Percentiles rank a stretch among this genome's conserved stretches.
Conservation (phyloP, 257 asterid genomes). For the Nicotiana paniculata region DNA sequence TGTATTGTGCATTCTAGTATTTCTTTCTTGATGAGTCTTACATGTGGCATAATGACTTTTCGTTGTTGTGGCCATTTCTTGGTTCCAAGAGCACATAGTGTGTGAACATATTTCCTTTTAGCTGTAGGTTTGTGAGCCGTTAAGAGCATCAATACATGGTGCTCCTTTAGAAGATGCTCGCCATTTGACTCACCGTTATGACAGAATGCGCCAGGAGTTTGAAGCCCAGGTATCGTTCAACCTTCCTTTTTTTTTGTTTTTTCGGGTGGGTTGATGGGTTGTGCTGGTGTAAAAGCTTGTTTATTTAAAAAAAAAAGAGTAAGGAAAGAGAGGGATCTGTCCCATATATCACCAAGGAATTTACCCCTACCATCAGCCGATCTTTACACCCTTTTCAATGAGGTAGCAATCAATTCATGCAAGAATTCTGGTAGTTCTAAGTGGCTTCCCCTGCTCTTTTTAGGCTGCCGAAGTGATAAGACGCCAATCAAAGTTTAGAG, state of each 20-base stretch:
- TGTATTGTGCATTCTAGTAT: neutral
- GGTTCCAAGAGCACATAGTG: neutral
- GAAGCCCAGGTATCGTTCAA: constrained; percentile 63
- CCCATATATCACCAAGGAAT: neutral
- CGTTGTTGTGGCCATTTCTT: neutral
- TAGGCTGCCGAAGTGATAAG: constrained; percentile 89
- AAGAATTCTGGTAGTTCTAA: constrained; percentile 2
- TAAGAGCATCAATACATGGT: constrained; percentile 56
- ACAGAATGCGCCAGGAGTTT: constrained; percentile 78
- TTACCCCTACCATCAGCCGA: neutral
- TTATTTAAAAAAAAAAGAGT: neutral
- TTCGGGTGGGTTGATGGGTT: neutral
- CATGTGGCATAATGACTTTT: neutral
- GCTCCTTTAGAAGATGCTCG: constrained; percentile 99
- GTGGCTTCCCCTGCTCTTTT: constrained; percentile 9
- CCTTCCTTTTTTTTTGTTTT: neutral
- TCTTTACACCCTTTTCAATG: neutral
- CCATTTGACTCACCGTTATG: constrained; percentile 76
- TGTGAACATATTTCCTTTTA: constrained; percentile 6
- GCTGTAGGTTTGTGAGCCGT: constrained; percentile 75
- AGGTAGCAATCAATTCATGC: neutral
- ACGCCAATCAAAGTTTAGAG: constrained; percentile 75
- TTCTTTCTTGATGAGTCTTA: neutral
- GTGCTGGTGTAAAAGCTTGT: neutral
- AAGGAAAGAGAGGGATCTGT: neutral